Conservation (phyloP, 805 yeast species). For the Candida caryicola region DNA sequence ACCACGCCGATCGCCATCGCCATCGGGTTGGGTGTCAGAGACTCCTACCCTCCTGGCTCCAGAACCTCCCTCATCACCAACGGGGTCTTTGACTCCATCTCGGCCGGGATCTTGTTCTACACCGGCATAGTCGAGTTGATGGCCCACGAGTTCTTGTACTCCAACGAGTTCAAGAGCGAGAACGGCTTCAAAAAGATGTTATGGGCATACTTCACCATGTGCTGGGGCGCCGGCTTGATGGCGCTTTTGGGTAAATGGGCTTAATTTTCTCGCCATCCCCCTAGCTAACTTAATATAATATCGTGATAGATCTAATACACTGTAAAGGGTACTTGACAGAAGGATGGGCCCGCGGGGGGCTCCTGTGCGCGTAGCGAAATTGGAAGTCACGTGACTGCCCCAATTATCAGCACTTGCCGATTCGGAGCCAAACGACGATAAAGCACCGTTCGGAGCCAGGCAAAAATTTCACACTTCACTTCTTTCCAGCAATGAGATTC, state of each 20-base stretch:
- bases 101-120: slow-evolving; percentile 35
- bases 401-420: too few species aligned
- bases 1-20: slow-evolving; percentile 36
- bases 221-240: slow-evolving; percentile 73
- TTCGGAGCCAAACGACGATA: too few species aligned
- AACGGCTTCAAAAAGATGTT: slow-evolving; percentile 51
- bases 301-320: too few species aligned
- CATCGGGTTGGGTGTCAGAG: slow-evolving; percentile 35
- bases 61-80: slow-evolving; percentile 30
- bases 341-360: too few species aligned
- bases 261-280: too few species aligned
- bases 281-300: too few species aligned
- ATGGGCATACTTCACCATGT: slow-evolving; percentile 51
- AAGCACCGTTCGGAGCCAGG: too few species aligned
- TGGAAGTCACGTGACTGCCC: too few species aligned
- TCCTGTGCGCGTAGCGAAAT: too few species aligned
- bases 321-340: too few species aligned
- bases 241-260: slow-evolving; percentile 78
- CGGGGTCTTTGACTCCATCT: slow-evolving; percentile 34
- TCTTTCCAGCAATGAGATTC: too few species aligned
- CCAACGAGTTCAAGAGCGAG: slow-evolving; percentile 61
- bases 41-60: slow-evolving; percentile 32
- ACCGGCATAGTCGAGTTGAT: slow-evolving; percentile 37
- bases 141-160: slow-evolving; percentile 39
- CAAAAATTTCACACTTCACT: too few species aligned